These are phyloP conservation scores for Ophiostoma quercus DNA, from an alignment of 2,329 filamentous ascomycete species.

Conservation along the genomic window DNA sequence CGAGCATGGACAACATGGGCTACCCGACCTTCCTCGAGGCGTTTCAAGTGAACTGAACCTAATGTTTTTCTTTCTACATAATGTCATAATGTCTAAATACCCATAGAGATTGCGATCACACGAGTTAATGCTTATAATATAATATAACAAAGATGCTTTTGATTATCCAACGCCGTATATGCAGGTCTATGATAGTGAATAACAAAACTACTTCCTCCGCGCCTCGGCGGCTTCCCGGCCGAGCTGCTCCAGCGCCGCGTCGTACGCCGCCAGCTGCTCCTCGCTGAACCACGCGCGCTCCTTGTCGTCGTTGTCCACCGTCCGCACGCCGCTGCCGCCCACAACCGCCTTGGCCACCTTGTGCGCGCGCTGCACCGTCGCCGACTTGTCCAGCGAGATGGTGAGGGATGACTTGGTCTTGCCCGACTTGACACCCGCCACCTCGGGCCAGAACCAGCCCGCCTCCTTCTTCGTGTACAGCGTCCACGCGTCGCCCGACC, in stretches of 20 bases:
- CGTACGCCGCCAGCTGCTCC: constrained; percentile 45
- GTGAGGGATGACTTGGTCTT: not conserved
- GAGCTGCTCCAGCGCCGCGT: constrained; percentile 56
- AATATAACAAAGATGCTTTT: not conserved
- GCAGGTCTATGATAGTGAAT: not conserved
- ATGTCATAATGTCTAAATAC: not conserved
- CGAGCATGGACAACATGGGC: constrained; percentile 23
- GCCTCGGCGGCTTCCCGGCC: constrained; percentile 53
- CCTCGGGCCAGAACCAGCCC: constrained; percentile 85
- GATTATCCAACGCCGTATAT: not conserved
- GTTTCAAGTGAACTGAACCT: not conserved
- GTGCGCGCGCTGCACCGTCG: constrained; percentile 37
- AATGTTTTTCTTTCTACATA: not conserved
- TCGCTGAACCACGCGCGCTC: constrained; percentile 39
- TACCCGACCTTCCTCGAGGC: constrained; percentile 23
- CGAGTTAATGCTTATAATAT: not conserved
- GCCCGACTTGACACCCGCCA: constrained; percentile 46
- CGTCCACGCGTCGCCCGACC: constrained; percentile 75
- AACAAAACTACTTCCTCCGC: constrained; percentile 24
- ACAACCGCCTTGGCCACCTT: constrained; percentile 48
- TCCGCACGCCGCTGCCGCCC: not conserved
- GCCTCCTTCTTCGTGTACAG: constrained; percentile 77
- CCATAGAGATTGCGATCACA: not conserved
- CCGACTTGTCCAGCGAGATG: constrained; percentile 28
- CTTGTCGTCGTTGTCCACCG: constrained; percentile 11